These are phyloP conservation scores for Fusarium gaditjirri DNA, from an alignment of 2,329 filamentous ascomycete genomes.

Conservation along the genomic window DNA sequence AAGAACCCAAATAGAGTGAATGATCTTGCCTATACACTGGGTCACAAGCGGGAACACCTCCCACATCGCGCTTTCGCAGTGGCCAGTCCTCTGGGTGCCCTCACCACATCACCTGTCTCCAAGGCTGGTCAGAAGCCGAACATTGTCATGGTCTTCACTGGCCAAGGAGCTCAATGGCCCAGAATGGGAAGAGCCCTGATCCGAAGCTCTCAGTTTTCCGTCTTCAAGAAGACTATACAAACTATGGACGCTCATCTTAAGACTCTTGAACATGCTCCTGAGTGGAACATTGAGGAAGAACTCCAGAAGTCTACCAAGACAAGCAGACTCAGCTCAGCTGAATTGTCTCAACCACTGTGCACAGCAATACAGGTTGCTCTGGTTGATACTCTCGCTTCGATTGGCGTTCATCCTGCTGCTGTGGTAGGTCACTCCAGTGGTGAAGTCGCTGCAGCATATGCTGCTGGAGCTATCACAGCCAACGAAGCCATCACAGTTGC, in stretches of 20 bases:
- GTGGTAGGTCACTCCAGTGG: slow-evolving; percentile 3
- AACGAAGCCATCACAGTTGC: background rate
- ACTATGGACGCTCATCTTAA: background rate
- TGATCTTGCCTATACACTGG: background rate
- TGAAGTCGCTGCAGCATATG: background rate
- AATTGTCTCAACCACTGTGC: background rate
- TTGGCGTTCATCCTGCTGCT: background rate
- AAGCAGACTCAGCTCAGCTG: background rate
- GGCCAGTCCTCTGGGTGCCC: background rate
- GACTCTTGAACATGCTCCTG: background rate
- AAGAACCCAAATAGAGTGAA: background rate
- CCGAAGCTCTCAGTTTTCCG: background rate
- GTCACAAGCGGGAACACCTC: background rate
- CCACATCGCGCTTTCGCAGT: background rate
- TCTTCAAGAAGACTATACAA: background rate
- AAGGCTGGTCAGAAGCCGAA: background rate
- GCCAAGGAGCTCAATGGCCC: slow-evolving; percentile 6
- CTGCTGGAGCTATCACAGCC: background rate
- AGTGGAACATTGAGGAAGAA: background rate
- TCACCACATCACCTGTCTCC: background rate
- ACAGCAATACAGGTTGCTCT: background rate
- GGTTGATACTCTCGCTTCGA: background rate
- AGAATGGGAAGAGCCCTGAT: background rate
- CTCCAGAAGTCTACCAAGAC: background rate
- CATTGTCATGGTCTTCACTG: background rate